A percentile compares a stretch with the other conserved stretches of the same genome.
Evolutionary conservation across 1,284 basidiomycete species (phyloP).

Genomic region (Marasmius tenuissimus): DNA sequence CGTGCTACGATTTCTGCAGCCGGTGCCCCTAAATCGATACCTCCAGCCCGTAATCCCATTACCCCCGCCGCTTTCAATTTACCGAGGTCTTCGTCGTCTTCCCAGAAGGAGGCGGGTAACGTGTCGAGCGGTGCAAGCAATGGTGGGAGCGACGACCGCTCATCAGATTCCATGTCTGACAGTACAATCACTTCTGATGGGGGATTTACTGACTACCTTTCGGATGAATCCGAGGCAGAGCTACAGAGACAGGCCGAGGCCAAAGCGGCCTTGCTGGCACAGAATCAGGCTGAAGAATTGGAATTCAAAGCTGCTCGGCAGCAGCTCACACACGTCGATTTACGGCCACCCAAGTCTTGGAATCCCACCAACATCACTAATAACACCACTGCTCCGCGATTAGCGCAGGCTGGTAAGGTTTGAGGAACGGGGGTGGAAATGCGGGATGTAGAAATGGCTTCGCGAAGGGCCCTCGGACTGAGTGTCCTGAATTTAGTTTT

Average conservation of each 20-base stretch:
- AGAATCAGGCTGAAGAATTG: slow-evolving; percentile 73
- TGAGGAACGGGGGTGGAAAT: neutral
- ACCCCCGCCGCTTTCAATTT: slow-evolving; percentile 24
- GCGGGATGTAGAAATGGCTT: neutral
- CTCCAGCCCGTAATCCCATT: slow-evolving; percentile 24
- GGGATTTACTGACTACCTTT: slow-evolving; percentile 81
- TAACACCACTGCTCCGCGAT: slow-evolving; percentile 19
- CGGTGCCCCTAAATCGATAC: slow-evolving; percentile 16
- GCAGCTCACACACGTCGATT: slow-evolving; percentile 68
- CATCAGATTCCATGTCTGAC: slow-evolving; percentile 53
- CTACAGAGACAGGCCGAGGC: slow-evolving; percentile 79
- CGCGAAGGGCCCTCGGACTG: neutral
- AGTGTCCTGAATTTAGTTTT: neutral
- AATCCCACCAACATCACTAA: slow-evolving; percentile 55
- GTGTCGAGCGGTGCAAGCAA: slow-evolving; percentile 54
- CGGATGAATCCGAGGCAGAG: slow-evolving; percentile 82
- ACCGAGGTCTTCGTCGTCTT: slow-evolving; percentile 27
- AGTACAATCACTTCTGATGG: slow-evolving; percentile 79
- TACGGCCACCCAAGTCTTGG: slow-evolving; percentile 76
- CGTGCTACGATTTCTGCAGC: slow-evolving; percentile 25
- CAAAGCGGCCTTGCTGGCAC: slow-evolving; percentile 69
- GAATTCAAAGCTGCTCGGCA: slow-evolving; percentile 78
- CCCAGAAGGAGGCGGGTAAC: slow-evolving; percentile 32
- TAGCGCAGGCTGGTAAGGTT: slow-evolving; percentile 7
- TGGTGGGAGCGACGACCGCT: slow-evolving; percentile 58